Evolutionary conservation across 2,329 filamentous ascomycete species (phyloP).

Genomic region (Penicillium hordei): DNA sequence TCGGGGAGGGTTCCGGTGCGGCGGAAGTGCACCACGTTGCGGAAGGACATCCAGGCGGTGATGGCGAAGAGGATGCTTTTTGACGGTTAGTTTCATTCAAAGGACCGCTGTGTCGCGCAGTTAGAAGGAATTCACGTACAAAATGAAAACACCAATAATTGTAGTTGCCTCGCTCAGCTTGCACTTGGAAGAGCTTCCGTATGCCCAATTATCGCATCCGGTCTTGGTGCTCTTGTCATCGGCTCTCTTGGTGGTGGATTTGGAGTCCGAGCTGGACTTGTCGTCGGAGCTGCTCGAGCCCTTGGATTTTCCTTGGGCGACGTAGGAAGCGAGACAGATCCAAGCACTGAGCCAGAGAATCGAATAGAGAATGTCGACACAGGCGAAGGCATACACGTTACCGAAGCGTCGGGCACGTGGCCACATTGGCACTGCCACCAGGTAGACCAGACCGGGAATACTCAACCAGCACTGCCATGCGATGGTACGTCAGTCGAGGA

Average conservation of each 20-base stretch:
- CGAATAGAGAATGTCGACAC: conserved; percentile 55
- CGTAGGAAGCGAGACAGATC: conserved; percentile 57
- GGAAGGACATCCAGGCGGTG: conserved; percentile 55
- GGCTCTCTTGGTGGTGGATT: conserved; percentile 39
- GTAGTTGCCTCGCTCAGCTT: conserved; percentile 56
- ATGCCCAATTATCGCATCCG: conserved; percentile 46
- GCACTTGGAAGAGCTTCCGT: conserved; percentile 57
- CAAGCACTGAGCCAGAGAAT: conserved; percentile 62
- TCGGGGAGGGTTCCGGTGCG: conserved; percentile 57
- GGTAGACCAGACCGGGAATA: conserved; percentile 59
- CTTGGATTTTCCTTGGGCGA: conserved; percentile 53
- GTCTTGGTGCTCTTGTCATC: conserved; percentile 22
- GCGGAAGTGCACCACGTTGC: conserved; percentile 57
- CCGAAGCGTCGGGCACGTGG: conserved; percentile 58
- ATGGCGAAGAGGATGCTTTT: conserved; percentile 55
- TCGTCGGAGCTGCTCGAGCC: conserved; percentile 37
- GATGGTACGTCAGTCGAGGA: not conserved
- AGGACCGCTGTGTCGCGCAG: not conserved
- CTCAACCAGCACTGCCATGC: conserved; percentile 57
- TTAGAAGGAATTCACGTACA: conserved; percentile 43
- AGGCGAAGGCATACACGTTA: conserved; percentile 60
- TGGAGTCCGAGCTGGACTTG: conserved; percentile 31
- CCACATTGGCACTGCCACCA: conserved; percentile 62
- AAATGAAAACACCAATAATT: conserved; percentile 58
- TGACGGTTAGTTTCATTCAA: not conserved